These are phyloP conservation scores for Lichina pygmaea DNA, from an alignment of 495 filamentous ascomycete genomes.

Conservation along the genomic window DNA sequence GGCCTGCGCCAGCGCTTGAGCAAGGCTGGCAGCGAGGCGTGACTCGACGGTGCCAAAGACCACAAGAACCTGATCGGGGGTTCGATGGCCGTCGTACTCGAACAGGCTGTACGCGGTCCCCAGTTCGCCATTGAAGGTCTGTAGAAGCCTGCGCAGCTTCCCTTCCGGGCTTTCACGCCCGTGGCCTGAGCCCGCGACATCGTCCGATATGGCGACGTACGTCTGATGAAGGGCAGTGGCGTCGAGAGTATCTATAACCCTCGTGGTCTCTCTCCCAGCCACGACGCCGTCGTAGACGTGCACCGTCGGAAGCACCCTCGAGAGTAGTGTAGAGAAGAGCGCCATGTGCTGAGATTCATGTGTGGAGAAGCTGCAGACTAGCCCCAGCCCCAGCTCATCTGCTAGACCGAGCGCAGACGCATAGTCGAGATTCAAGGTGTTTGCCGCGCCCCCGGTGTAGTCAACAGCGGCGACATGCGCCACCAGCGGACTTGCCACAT, in stretches of 20 bases:
- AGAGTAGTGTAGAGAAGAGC: conserved; percentile 61
- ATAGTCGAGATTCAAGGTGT: conserved; percentile 68
- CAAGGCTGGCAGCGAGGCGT: conserved; percentile 60
- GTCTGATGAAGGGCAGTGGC: conserved; percentile 37
- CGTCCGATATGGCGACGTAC: conserved; percentile 38
- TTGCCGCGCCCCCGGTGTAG: conserved; percentile 35
- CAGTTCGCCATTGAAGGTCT: conserved; percentile 70
- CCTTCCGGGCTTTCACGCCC: conserved; percentile 48
- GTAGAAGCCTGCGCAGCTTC: conserved; percentile 46
- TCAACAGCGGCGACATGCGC: conserved; percentile 87
- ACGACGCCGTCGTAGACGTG: conserved; percentile 84
- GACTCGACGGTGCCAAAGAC: conserved; percentile 81
- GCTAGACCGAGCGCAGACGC: conserved; percentile 48
- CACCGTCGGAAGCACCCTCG: conserved; percentile 53
- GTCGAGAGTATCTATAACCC: conserved; percentile 64
- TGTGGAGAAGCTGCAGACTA: conserved; percentile 60
- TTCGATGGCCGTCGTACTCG: conserved; percentile 72
- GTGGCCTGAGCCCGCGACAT: conserved; percentile 30
- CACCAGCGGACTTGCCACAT: conserved; percentile 70
- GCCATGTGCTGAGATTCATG: conserved; percentile 93
- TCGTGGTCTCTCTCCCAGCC: conserved; percentile 59
- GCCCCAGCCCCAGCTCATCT: conserved; percentile 74
- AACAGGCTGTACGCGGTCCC: conserved; percentile 81
- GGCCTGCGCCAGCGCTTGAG: conserved; percentile 36
- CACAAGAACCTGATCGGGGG: conserved; percentile 56